phyloP scores from a whole-genome alignment of 2,329 filamentous ascomycete species.

The Teratosphaeria epicoccoides region DNA sequence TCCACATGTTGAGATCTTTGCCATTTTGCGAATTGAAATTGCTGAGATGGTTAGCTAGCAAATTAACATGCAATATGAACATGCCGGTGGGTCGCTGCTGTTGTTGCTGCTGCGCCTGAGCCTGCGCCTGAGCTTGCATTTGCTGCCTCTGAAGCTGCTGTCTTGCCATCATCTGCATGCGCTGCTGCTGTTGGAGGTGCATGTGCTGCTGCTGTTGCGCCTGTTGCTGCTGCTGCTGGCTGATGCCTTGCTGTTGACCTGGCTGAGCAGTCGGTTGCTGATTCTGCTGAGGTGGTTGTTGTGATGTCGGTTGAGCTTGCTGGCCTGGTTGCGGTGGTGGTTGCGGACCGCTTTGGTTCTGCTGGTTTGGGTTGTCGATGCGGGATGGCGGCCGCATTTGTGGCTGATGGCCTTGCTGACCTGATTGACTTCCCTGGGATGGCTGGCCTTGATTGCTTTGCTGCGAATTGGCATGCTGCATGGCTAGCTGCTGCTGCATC shows the following conservation, averaged over 20 bases:
- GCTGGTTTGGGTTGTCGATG: conserved; percentile 24
- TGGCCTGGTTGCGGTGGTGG: conserved; percentile 26
- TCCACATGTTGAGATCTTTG: conserved; percentile 66
- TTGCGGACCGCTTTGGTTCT: conserved; percentile 17
- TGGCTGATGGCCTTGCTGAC: conserved; percentile 27
- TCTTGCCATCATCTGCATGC: conserved; percentile 14
- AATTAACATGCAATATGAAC: conserved; percentile 43
- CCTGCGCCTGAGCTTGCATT: conserved; percentile 21
- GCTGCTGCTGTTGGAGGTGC: conserved; percentile 21
- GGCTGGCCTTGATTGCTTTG: conserved; percentile 39
- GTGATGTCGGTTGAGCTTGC: conserved; percentile 22
- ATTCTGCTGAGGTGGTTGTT: conserved; percentile 14
- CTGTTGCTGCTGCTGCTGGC: conserved; percentile 25
- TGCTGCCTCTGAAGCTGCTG: conserved; percentile 19
- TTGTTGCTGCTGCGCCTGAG: conserved; percentile 21
- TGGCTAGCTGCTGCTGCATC: conserved; percentile 29
- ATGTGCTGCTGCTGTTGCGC: conserved; percentile 21
- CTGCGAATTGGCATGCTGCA: conserved; percentile 41
- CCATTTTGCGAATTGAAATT: conserved; percentile 46
- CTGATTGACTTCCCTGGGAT: conserved; percentile 29
- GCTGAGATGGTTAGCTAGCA: conserved; percentile 47
- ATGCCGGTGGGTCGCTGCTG: conserved; percentile 19
- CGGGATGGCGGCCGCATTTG: conserved; percentile 33
- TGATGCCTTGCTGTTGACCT: conserved; percentile 26
- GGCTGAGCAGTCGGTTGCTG: background rate